phyloP scores from a whole-genome alignment of 495 filamentous ascomycete genomes.

The Lasiosphaeria ovina region DNA sequence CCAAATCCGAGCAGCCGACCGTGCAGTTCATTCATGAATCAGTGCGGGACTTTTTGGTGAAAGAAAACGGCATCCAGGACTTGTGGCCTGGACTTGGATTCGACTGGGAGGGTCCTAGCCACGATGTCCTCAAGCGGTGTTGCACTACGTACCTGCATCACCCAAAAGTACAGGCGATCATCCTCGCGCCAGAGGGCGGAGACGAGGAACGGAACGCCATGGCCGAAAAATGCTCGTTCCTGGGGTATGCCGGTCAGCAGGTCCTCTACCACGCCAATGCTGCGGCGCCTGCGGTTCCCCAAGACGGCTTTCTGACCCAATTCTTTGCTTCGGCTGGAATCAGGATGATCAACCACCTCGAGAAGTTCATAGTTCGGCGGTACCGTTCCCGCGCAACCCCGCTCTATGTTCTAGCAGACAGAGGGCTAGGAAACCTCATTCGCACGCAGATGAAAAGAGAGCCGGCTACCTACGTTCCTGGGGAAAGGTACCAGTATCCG shows the following conservation, averaged over 20 bases:
- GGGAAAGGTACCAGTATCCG: too few species aligned
- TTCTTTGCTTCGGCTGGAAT: background rate
- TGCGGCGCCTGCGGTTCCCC: background rate
- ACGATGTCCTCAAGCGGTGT: conserved; percentile 3
- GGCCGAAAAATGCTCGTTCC: background rate
- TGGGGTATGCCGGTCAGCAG: background rate
- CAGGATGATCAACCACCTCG: background rate
- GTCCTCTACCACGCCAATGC: background rate
- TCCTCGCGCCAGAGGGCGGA: background rate
- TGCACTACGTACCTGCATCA: conserved; percentile 5
- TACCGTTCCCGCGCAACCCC: background rate
- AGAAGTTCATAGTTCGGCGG: background rate
- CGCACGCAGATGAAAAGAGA: too few species aligned
- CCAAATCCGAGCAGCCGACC: background rate
- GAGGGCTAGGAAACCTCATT: background rate
- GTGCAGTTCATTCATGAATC: conserved; percentile 18
- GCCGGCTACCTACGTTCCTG: too few species aligned
- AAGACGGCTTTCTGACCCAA: background rate
- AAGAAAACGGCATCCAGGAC: background rate
- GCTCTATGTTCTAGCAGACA: background rate
- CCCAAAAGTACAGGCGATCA: background rate
- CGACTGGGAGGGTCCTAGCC: conserved; percentile 6
- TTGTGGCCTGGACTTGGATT: too few species aligned
- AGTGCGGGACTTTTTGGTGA: conserved; percentile 13
- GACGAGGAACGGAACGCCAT: background rate